Conservation (phyloP, 1,284 basidiomycete species). For the Leccinum solheimii region DNA sequence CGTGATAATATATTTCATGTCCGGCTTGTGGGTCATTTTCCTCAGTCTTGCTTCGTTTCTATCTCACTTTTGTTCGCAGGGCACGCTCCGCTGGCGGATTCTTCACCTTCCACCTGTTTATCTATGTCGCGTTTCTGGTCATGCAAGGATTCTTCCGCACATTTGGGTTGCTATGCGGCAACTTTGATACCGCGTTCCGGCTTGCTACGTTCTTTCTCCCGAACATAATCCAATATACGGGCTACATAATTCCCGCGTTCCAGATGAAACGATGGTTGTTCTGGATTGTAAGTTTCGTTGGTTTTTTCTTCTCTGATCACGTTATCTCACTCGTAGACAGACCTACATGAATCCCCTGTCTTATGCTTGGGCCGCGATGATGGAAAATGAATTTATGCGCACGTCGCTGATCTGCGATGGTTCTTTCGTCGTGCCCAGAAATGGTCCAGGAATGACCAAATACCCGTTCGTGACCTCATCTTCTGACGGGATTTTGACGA, state of each 20-base stretch:
- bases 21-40: slow-evolving; percentile 43
- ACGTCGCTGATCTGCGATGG: slow-evolving; percentile 69
- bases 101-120: slow-evolving; percentile 71
- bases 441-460: slow-evolving; percentile 57
- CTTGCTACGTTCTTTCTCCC: slow-evolving; percentile 61
- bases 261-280: slow-evolving; percentile 88
- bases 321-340: slow-evolving; percentile 34
- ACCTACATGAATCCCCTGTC: slow-evolving; percentile 76
- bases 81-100: slow-evolving; percentile 63
- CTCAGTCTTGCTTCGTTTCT: not conserved
- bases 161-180: slow-evolving; percentile 63
- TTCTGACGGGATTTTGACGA: not conserved
- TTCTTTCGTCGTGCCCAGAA: slow-evolving; percentile 69
- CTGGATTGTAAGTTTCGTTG: slow-evolving; percentile 60
- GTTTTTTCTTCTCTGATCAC: not conserved
- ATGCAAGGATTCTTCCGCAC: slow-evolving; percentile 80
- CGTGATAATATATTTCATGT: slow-evolving; percentile 77
- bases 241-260: slow-evolving; percentile 72
- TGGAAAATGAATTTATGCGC: slow-evolving; percentile 85
- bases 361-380: slow-evolving; percentile 78
- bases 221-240: slow-evolving; percentile 51
- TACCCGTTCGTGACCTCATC: slow-evolving; percentile 58
- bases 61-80: slow-evolving; percentile 15
- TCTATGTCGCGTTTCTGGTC: slow-evolving; percentile 57
- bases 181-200: slow-evolving; percentile 66